Evolutionary conservation across 148 eudicot species (phyloP).

Genomic region (Amaranthus hypochondriacus): DNA sequence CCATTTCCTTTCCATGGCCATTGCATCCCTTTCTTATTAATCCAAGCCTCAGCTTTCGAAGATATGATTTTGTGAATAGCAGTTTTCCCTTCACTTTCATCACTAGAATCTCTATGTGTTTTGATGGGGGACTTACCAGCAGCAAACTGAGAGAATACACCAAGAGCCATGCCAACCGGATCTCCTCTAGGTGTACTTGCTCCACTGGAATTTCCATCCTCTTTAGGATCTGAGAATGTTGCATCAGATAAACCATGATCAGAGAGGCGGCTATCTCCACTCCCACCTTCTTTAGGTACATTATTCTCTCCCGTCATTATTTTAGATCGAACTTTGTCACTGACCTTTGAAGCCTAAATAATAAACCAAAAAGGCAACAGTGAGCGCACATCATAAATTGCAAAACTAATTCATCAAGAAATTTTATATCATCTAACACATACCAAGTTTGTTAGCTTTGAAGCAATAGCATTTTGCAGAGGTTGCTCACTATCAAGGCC

Average conservation of each 20-base stretch:
- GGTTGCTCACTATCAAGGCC: slow-evolving; percentile 94
- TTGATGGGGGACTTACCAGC: slow-evolving; percentile 40
- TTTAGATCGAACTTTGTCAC: slow-evolving; percentile 90
- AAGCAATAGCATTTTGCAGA: slow-evolving; percentile 78
- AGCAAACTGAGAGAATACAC: slow-evolving; percentile 42
- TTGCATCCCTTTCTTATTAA: slow-evolving; percentile 61
- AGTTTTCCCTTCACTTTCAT: slow-evolving; percentile 58
- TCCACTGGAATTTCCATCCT: slow-evolving; percentile 80
- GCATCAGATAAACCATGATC: slow-evolving; percentile 54
- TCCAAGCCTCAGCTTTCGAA: slow-evolving; percentile 92
- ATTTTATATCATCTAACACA: slow-evolving; percentile 15
- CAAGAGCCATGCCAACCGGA: slow-evolving; percentile 45
- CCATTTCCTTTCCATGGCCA: slow-evolving; percentile 92
- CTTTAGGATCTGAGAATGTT: slow-evolving; percentile 50
- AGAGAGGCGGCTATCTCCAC: slow-evolving; percentile 64
- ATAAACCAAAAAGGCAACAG: slow-evolving; percentile 31
- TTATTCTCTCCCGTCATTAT: slow-evolving; percentile 56
- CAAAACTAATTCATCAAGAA: slow-evolving; percentile 15
- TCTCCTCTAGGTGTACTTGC: slow-evolving; percentile 82
- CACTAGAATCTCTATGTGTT: slow-evolving; percentile 46
- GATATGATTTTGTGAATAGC: slow-evolving; percentile 59
- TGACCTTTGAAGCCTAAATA: slow-evolving; percentile 78
- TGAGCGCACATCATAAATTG: slow-evolving; percentile 9
- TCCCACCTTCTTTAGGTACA: slow-evolving; percentile 58
- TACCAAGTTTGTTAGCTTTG: slow-evolving; percentile 83